A percentile compares a stretch with the other conserved stretches of the same genome.
phyloP scores from a whole-genome alignment of 2,329 filamentous ascomycete genomes.

The Verticillium nubilum region DNA sequence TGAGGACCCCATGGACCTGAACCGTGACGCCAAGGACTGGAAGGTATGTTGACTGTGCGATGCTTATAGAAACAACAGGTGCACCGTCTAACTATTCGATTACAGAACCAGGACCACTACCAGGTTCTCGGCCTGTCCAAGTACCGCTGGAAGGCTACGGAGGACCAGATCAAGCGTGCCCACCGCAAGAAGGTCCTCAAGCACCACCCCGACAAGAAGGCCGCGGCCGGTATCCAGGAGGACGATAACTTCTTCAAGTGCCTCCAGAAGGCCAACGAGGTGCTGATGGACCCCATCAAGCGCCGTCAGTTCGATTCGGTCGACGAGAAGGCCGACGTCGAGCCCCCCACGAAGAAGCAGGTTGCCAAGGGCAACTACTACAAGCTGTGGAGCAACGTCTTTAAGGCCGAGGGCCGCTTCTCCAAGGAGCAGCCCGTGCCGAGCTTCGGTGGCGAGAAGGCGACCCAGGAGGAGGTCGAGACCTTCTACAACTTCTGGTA shows the following conservation, averaged over 20 bases:
- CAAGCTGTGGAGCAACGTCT: slow-evolving; percentile 88
- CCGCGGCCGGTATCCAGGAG: slow-evolving; percentile 77
- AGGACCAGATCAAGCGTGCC: slow-evolving; percentile 98
- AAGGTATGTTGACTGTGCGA: slow-evolving; percentile 57
- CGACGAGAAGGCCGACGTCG: slow-evolving; percentile 87
- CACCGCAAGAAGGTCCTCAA: slow-evolving; percentile 99
- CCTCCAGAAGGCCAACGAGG: slow-evolving; percentile 95
- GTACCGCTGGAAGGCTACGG: slow-evolving; percentile 87
- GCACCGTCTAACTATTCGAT: slow-evolving; percentile 3
- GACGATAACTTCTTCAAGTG: slow-evolving; percentile 99
- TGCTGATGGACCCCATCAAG: slow-evolving; percentile 86
- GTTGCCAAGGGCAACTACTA: slow-evolving; percentile 83
- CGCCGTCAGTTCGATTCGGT: slow-evolving; percentile 95
- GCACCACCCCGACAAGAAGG: slow-evolving; percentile 99
- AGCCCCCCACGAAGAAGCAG: slow-evolving; percentile 90
- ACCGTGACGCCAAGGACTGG: slow-evolving; percentile 97
- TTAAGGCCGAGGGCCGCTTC: slow-evolving; percentile 90
- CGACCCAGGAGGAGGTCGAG: slow-evolving; percentile 84
- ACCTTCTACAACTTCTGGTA: slow-evolving; percentile 99
- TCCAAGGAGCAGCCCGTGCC: slow-evolving; percentile 88
- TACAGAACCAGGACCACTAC: slow-evolving; percentile 90
- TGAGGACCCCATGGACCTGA: slow-evolving; percentile 88
- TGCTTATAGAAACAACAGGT: background rate
- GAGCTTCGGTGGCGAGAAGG: slow-evolving; percentile 75
- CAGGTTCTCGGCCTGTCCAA: slow-evolving; percentile 89